Evolutionary conservation across 148 eudicot genomes (phyloP).

Genomic region (Simmondsia chinensis): DNA sequence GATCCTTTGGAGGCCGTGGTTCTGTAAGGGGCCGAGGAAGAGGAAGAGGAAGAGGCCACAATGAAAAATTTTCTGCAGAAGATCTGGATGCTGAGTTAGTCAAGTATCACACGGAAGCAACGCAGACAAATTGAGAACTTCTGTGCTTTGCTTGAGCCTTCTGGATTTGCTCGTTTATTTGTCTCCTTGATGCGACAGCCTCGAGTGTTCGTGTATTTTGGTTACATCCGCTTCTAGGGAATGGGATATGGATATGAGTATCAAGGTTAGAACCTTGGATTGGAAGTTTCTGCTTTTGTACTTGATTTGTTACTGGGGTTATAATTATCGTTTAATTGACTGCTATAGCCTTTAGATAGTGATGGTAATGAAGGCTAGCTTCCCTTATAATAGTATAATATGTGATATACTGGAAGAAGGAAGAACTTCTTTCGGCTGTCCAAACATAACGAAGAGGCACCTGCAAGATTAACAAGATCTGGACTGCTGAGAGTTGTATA

Average conservation of each 20-base stretch:
- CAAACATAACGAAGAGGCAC: conserved; percentile 8
- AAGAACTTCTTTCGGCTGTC: conserved; percentile 16
- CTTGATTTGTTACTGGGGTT: conserved; percentile 15
- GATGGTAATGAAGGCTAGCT: conserved; percentile 18
- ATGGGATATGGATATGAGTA: conserved; percentile 17
- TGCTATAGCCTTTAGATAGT: conserved; percentile 7
- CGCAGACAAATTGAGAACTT: conserved; percentile 39
- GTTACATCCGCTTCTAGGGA: conserved; percentile 20
- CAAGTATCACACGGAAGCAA: conserved; percentile 70
- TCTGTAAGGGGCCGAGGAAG: conserved; percentile 48
- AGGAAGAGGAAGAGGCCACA: conserved; percentile 52
- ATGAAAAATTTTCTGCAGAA: conserved; percentile 71
- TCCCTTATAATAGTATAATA: conserved; percentile 13
- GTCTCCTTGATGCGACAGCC: conserved; percentile 21
- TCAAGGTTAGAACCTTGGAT: conserved; percentile 25
- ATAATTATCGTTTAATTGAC: conserved; percentile 12
- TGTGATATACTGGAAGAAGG: conserved; percentile 8
- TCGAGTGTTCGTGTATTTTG: conserved; percentile 19
- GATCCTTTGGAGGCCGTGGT: conserved; percentile 51
- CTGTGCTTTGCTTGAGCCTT: conserved; percentile 9
- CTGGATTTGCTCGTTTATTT: conserved; percentile 9
- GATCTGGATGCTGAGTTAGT: conserved; percentile 95
- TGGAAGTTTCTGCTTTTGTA: conserved; percentile 25
- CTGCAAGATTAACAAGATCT: conserved; percentile 12
- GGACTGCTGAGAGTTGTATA: conserved; percentile 4